Conservation (phyloP, 306 rosid species). For the Sicyos baderoa region DNA sequence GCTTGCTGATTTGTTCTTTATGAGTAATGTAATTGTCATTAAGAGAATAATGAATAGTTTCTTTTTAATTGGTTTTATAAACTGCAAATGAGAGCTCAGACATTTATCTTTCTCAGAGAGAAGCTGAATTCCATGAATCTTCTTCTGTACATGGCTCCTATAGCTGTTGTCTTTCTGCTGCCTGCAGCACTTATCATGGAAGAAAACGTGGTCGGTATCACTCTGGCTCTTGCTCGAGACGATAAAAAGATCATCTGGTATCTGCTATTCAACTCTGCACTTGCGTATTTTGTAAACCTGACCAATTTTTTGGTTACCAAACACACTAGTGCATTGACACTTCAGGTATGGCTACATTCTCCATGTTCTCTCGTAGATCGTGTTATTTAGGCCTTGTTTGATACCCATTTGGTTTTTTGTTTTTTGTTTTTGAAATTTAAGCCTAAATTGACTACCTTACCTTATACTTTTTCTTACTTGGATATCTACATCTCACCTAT, state of each 20-base stretch:
- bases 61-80: background rate
- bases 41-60: background rate
- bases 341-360: slow-evolving; percentile 66
- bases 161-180: slow-evolving; percentile 95
- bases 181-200: slow-evolving; percentile 97
- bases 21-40: background rate
- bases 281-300: slow-evolving; percentile 89
- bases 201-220: slow-evolving; percentile 92
- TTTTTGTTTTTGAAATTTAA: too few relatives aligned
- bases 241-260: slow-evolving; percentile 94
- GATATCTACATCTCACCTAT: too few relatives aligned
- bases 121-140: slow-evolving; percentile 99
- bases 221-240: slow-evolving; percentile 94
- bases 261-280: slow-evolving; percentile 79
- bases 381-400: too few relatives aligned
- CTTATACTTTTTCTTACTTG: too few relatives aligned
- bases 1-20: background rate
- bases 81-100: background rate
- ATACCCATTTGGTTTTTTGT: too few relatives aligned
- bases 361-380: background rate
- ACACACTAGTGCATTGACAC: slow-evolving; percentile 97
- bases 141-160: slow-evolving; percentile 97
- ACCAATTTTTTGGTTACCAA: slow-evolving; percentile 99
- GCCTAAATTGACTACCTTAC: too few relatives aligned
- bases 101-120: slow-evolving; percentile 44